Conservation (phyloP, 306 rosid genomes). For the Vicia faba region DNA sequence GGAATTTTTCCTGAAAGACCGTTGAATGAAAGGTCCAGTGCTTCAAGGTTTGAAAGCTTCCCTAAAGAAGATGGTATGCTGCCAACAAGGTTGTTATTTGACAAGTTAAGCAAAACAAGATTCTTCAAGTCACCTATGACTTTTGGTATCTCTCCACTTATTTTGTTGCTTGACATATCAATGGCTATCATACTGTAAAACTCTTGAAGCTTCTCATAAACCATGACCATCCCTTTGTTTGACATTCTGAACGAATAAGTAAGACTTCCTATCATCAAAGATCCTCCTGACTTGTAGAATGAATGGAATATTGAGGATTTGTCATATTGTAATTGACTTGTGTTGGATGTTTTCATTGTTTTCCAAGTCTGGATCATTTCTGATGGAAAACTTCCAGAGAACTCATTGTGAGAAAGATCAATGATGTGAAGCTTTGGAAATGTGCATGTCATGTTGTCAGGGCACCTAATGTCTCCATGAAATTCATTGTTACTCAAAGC, state of each 20-base stretch:
- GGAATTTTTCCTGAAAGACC: slow-evolving; percentile 34
- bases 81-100: slow-evolving; percentile 35
- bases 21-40: slow-evolving; percentile 38
- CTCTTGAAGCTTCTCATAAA: neutral
- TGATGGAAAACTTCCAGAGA: slow-evolving; percentile 20
- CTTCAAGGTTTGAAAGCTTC: slow-evolving; percentile 35
- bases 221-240: slow-evolving; percentile 30
- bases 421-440: slow-evolving; percentile 39
- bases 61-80: slow-evolving; percentile 38
- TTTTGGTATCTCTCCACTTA: slow-evolving; percentile 30
- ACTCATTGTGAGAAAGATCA: slow-evolving; percentile 39
- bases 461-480: slow-evolving; percentile 21
- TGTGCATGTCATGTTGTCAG: neutral
- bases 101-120: slow-evolving; percentile 32
- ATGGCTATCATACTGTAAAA: slow-evolving; percentile 25
- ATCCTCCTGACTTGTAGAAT: too few species aligned
- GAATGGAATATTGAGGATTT: too few species aligned
- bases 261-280: too few species aligned
- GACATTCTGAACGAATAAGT: slow-evolving; percentile 8
- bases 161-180: slow-evolving; percentile 40
- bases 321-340: neutral
- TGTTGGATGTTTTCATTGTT: neutral
- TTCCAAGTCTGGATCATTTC: neutral
- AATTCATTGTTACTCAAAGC: slow-evolving; percentile 13
- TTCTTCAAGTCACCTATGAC: slow-evolving; percentile 15